These are phyloP conservation scores for Suillus subaureus DNA, from an alignment of 768 basidiomycete genomes.

Conservation along the genomic window DNA sequence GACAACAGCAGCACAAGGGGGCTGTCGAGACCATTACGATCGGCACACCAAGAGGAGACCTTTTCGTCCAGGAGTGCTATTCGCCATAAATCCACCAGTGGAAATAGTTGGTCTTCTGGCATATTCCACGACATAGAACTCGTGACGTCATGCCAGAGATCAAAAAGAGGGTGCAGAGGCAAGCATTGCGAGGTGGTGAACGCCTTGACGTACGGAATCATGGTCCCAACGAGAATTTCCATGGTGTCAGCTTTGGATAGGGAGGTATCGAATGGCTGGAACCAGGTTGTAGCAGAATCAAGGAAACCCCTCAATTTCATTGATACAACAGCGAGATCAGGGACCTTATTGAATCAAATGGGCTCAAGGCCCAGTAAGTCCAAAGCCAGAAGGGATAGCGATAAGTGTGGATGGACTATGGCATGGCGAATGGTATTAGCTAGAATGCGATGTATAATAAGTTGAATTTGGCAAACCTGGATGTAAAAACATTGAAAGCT, in stretches of 20 bases:
- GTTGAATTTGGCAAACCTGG: slow-evolving; percentile 81
- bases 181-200: slow-evolving; percentile 35
- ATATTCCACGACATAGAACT: slow-evolving; percentile 46
- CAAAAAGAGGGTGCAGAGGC: slow-evolving; percentile 40
- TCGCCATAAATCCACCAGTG: slow-evolving; percentile 82
- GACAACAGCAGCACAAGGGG: slow-evolving; percentile 49
- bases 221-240: slow-evolving; percentile 43
- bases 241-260: slow-evolving; percentile 43
- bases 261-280: slow-evolving; percentile 24
- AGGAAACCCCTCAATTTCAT: slow-evolving; percentile 66
- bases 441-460: slow-evolving; percentile 12
- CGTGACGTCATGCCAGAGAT: slow-evolving; percentile 52
- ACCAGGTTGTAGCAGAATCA: slow-evolving; percentile 44
- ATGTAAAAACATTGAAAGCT: slow-evolving; percentile 73
- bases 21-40: slow-evolving; percentile 33
- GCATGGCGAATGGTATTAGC: slow-evolving; percentile 8
- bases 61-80: slow-evolving; percentile 70
- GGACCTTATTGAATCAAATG: slow-evolving; percentile 74
- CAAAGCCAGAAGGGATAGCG: slow-evolving; percentile 58
- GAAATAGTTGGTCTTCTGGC: slow-evolving; percentile 64
- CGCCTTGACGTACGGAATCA: slow-evolving; percentile 67
- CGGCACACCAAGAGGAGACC: slow-evolving; percentile 53
- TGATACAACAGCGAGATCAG: slow-evolving; percentile 63
- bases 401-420: slow-evolving; percentile 75
- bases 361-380: slow-evolving; percentile 68